Evolutionary conservation across 345 rosid species (phyloP), one percentile per base, ranked within the genome.

Genomic region (Psidium guajava): DNA sequence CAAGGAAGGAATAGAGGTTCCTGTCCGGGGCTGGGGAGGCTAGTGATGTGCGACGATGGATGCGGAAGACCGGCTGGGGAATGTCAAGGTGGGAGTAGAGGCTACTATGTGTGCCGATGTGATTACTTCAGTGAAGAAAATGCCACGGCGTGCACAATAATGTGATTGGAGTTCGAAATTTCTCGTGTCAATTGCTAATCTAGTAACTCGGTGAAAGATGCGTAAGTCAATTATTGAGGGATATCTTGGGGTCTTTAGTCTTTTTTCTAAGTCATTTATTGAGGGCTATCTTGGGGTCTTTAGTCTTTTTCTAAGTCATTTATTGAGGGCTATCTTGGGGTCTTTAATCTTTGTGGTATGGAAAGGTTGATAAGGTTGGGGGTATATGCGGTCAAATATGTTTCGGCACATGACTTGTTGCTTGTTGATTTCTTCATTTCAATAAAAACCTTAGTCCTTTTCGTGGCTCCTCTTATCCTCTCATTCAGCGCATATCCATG

Each of bases 51-150:
- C 74, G 74, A 28, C 0, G 74, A 61, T 4, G 74, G 74, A 16
- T 69, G 77, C 18, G 77, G 77, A 18, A 69, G 77, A 69, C 77
- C 92, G 0, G 94, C 93, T 32, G 91, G 88, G n/a, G 93, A 92
- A 5, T 89, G 94, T 84, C 92, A 92, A 92, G 94, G 93, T 1
- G 87, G 89, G 44, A 52, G 51, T 80, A 54, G 87, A n/a, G 84
- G 73, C 5, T 82, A 86, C 84, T 85, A 85, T 59, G 82, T n/a
- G 82, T 84, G 86, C 32, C 82, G 91, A 25, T 89, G 91, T 47
- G 93, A 93, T 69, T 91, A 89, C 86, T 85, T 90, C 59, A 82
- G 85, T 32, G 95, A 93, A 83, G 98, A 93, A 11, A 91, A 91
- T 87, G 90, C 94, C 9, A 87, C 88, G 6, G 86, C 82, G 51